Evolutionary conservation across 331 rosid genomes (phyloP).

Genomic region (Quercus tomentella): DNA sequence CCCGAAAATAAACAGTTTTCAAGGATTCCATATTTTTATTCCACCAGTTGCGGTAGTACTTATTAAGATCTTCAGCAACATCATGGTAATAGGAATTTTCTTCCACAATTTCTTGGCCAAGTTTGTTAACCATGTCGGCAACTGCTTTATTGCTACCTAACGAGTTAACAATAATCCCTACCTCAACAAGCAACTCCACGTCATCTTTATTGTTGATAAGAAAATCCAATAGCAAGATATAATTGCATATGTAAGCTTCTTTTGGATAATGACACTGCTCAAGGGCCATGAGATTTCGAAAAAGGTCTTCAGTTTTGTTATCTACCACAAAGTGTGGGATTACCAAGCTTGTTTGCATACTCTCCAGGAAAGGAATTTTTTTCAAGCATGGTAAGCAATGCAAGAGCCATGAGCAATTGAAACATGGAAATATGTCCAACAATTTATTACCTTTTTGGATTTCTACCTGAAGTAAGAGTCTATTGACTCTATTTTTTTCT

Average conservation of each 20-base stretch:
- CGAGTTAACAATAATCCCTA: neutral
- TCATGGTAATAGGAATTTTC: too few species aligned
- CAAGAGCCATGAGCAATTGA: too few species aligned
- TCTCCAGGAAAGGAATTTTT: too few species aligned
- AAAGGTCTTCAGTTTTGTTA: neutral
- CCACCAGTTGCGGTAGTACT: neutral
- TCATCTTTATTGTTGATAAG: constrained; percentile 5
- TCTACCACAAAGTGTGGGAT: too few species aligned
- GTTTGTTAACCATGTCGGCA: neutral
- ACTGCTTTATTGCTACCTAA: constrained; percentile 2
- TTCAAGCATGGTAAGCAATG: too few species aligned
- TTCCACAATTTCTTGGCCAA: too few species aligned
- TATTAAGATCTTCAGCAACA: neutral
- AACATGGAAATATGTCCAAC: too few species aligned
- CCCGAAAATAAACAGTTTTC: constrained; percentile 19
- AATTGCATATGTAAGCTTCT: neutral
- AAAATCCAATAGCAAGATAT: neutral
- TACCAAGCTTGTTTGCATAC: too few species aligned
- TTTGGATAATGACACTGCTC: constrained; percentile 23
- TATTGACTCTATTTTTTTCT: too few species aligned
- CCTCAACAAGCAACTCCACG: constrained; percentile 14
- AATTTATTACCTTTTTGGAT: too few species aligned
- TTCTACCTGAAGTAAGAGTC: too few species aligned
- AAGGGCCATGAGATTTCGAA: constrained; percentile 7
- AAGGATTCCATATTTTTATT: constrained; percentile 19